Conservation (phyloP, 805 yeast genomes). For the Pichia deserticola region DNA sequence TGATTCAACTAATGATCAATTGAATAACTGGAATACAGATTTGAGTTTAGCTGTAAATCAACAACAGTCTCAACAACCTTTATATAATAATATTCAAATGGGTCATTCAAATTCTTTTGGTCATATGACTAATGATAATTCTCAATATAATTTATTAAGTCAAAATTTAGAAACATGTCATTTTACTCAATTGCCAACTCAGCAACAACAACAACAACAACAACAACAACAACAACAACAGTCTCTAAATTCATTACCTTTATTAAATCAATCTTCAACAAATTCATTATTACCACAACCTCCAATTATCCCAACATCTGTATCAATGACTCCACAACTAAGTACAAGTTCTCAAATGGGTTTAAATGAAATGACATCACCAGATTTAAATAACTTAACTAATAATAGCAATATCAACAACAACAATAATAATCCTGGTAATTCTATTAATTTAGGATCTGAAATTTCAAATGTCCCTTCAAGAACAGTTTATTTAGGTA, state of each 20-base stretch:
- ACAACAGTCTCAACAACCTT: conserved; percentile 1
- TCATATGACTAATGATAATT: not conserved
- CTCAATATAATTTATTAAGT: not conserved
- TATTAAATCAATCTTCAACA: not conserved
- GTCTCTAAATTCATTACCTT: not conserved
- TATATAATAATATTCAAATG: conserved; percentile 4
- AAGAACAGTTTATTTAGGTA: conserved; percentile 86
- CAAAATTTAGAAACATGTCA: conserved; percentile 4
- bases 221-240: not conserved
- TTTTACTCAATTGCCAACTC: not conserved
- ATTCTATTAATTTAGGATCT: not conserved
- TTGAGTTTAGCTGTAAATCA: not conserved
- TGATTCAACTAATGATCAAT: not conserved
- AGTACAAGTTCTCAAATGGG: conserved; percentile 8
- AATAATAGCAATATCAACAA: not conserved
- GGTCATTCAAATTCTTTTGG: conserved; percentile 7
- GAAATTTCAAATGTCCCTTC: conserved; percentile 31
- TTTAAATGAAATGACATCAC: conserved; percentile 1
- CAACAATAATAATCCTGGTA: not conserved
- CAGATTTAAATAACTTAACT: not conserved
- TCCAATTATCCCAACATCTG: not conserved
- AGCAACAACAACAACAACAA: too few species aligned
- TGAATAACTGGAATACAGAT: not conserved
- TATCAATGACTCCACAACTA: conserved; percentile 13
- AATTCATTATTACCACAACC: not conserved